Base-by-base conservation (phyloP, 441 rosid genomes). In the Eruca vesicaria region DNA sequence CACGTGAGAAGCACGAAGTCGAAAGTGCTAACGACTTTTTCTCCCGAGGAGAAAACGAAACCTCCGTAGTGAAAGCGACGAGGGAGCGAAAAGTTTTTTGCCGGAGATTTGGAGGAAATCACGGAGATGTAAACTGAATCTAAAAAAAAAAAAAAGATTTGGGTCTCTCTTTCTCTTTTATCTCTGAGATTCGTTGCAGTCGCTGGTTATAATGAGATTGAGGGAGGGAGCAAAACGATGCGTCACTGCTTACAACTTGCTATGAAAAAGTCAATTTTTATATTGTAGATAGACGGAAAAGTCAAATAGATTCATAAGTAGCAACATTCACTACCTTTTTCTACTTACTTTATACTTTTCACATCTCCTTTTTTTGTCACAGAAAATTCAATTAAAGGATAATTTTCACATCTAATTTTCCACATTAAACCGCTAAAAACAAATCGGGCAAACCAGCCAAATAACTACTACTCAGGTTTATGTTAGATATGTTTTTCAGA, bases 221-320 rank as follows among this genome's bases (percentile, higher is more conserved):
- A 5, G 53, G 55, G 9, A 16, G 23, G 63, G 38, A 61, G 74
- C 38, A 41, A 36, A 50, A 43, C 10, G 69, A 63, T 63, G 58
- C 79, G 79, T 75, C 79, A 75, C 74, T 69, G 79, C 74, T 75
- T 75, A 75, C 74, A 66, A 18, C 43, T 29, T 75, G 29, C 41
- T 29, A 50, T 18, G 56, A 50, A 50, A 50, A 50, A 50, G 56
- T 50, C 56, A 50, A 61, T 71, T 6, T 61, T 10, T 60, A 61
- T 12, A 50, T 48, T 48, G 58, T 36, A 28, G 31, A 71, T 26
- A 32, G 61, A 9, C 41, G 26, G 21, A 60, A 75, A 74, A 52
- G 73, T 74, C 72, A 74, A 66, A 19, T 12, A 18, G 7, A 23
- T 52, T 53, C 63, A 63, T 61, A 29, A 36, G 36, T 43, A n/a